A percentile compares a stretch with the other conserved stretches of the same genome.
Conservation (phyloP, 2,329 filamentous ascomycete species). For the Graphilbum sp. region DNA sequence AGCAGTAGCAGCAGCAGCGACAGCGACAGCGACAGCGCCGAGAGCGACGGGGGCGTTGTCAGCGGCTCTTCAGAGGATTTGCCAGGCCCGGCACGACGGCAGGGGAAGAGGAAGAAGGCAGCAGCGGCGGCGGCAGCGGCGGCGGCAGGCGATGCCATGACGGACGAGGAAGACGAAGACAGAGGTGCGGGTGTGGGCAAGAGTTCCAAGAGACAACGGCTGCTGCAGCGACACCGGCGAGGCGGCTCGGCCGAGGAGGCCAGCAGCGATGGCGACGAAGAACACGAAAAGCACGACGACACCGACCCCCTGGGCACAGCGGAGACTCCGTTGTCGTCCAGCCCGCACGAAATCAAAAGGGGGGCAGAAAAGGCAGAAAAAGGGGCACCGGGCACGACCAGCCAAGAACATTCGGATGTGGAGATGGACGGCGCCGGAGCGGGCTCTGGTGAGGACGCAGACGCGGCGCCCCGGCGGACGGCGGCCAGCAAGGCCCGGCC, state of each 20-base stretch:
- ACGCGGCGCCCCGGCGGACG: slow-evolving; percentile 18
- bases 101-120: no score
- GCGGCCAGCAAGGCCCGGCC: slow-evolving; percentile 17
- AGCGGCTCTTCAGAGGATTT: no score
- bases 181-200: no score
- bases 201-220: no score
- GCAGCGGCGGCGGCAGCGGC: no score
- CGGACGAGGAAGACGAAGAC: no score
- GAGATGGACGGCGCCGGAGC: slow-evolving; percentile 4
- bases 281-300: no score
- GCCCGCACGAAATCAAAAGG: slow-evolving; percentile 13
- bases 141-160: no score
- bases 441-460: slow-evolving; percentile 23
- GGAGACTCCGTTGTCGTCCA: slow-evolving; percentile 24
- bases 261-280: no score
- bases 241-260: no score
- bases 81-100: no score
- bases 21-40: slow-evolving; percentile 14
- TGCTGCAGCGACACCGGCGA: no score
- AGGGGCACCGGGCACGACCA: background rate
- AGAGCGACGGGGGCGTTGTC: slow-evolving; percentile 9
- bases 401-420: background rate
- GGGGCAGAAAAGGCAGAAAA: slow-evolving; percentile 1
- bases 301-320: slow-evolving; percentile 16
- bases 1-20: slow-evolving; percentile 9